Evolutionary conservation across 2,329 filamentous ascomycete species (phyloP).

Genomic region (Orbilia oligospora): DNA sequence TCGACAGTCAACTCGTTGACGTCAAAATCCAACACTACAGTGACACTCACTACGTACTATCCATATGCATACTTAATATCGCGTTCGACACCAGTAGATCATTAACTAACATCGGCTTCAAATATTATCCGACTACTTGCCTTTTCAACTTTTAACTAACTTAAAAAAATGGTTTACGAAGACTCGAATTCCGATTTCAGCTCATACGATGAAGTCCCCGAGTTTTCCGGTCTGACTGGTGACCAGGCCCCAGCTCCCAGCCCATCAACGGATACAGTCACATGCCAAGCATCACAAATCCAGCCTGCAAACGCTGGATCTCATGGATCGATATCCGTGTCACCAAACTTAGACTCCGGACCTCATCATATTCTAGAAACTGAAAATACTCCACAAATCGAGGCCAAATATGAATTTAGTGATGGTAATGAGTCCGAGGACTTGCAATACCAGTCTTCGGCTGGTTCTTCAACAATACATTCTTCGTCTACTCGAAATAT

Average conservation of each 20-base stretch:
- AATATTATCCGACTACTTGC: not conserved
- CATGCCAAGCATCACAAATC: conserved; percentile 48
- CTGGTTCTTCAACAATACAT: conserved; percentile 19
- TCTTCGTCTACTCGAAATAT: conserved; percentile 22
- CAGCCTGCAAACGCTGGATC: not conserved
- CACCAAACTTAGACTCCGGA: conserved; percentile 27
- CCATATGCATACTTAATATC: too few relatives aligned
- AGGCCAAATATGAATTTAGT: conserved; percentile 2
- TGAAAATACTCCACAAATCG: not conserved
- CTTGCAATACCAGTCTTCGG: conserved; percentile 1
- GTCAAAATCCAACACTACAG: conserved; percentile 6
- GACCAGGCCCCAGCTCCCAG: conserved; percentile 11
- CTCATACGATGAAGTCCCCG: conserved; percentile 21
- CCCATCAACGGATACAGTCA: conserved; percentile 50
- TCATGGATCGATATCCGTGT: conserved; percentile 14
- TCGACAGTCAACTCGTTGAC: too few relatives aligned
- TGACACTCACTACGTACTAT: not conserved
- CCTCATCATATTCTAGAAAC: conserved; percentile 14
- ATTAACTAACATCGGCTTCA: not conserved
- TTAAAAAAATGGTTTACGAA: conserved; percentile 10
- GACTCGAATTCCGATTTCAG: conserved; percentile 22
- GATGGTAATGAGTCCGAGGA: conserved; percentile 2
- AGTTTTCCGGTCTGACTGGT: conserved; percentile 6
- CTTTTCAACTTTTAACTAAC: not conserved
- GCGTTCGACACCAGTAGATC: not conserved